Conservation (phyloP, 352 stramenopile genomes). For the Globisporangium recalcitrans region DNA sequence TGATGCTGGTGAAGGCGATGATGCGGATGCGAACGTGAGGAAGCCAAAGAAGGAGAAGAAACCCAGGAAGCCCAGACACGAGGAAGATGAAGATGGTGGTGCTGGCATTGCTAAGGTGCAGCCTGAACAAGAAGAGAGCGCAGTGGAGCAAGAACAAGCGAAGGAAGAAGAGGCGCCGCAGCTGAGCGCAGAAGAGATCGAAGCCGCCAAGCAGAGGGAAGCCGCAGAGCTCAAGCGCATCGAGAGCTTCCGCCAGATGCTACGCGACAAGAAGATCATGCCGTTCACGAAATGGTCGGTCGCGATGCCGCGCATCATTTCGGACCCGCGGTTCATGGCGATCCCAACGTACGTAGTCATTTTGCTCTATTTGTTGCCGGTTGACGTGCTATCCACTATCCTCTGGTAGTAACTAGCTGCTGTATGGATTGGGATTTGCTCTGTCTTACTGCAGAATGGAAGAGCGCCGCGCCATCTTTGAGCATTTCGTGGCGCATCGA, state of each 20-base stretch:
- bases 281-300: conserved; percentile 81
- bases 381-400: background rate
- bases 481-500: conserved; percentile 71
- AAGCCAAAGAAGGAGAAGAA: conserved; percentile 8
- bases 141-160: no score
- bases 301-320: conserved; percentile 62
- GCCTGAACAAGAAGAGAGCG: conserved; percentile 24
- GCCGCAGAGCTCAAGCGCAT: conserved; percentile 42
- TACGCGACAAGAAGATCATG: conserved; percentile 84
- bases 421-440: conserved; percentile 5
- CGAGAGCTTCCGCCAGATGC: conserved; percentile 61
- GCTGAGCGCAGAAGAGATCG: conserved; percentile 22
- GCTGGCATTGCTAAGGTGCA: conserved; percentile 10
- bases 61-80: conserved; percentile 22
- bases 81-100: conserved; percentile 21
- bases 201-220: conserved; percentile 23
- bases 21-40: background rate
- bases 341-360: conserved; percentile 40
- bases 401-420: no score
- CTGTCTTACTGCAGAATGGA: conserved; percentile 49
- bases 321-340: conserved; percentile 67
- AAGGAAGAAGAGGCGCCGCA: background rate
- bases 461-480: conserved; percentile 70
- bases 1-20: background rate
- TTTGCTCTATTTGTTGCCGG: background rate